A percentile compares a stretch with the other conserved stretches of the same genome.
Conservation (phyloP, 176 grass and related monocot species). For the Neostapfia colusana region DNA sequence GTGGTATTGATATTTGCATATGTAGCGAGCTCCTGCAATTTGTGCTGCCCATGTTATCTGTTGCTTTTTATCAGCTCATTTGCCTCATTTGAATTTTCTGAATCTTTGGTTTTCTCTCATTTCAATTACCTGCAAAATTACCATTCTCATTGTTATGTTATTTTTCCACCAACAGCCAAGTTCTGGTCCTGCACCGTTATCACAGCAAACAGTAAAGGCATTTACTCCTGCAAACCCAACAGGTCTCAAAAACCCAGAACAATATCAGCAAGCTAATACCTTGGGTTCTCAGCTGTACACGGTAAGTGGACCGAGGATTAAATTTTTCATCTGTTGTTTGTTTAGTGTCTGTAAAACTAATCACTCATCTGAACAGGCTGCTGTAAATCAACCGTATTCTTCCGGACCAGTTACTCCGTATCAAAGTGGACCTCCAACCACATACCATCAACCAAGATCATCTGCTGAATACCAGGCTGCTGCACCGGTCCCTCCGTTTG, state of each 20-base stretch:
- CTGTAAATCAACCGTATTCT: conserved; percentile 41
- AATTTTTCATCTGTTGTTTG: conserved; percentile 21
- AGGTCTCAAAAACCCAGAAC: conserved; percentile 79
- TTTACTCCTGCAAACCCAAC: conserved; percentile 70
- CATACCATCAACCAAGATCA: conserved; percentile 54
- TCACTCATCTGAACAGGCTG: conserved; percentile 37
- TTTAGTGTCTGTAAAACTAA: conserved; percentile 18
- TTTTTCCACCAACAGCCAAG: conserved; percentile 46
- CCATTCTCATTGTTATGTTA: conserved; percentile 13
- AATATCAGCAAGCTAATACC: conserved; percentile 87
- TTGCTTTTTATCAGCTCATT: conserved; percentile 13
- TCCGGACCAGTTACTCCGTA: conserved; percentile 35
- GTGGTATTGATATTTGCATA: background rate
- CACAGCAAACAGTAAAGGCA: conserved; percentile 56
- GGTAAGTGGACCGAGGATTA: conserved; percentile 49
- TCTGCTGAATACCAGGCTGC: conserved; percentile 53
- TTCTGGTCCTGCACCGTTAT: conserved; percentile 33
- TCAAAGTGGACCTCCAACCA: conserved; percentile 39
- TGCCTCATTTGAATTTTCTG: conserved; percentile 12
- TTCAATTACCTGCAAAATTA: background rate
- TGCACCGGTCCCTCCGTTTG: conserved; percentile 42
- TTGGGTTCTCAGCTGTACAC: conserved; percentile 87
- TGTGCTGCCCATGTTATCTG: background rate
- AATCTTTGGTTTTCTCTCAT: background rate
- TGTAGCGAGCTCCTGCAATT: background rate